Evolutionary conservation across 1,139 yeast species (phyloP).

Genomic region (Candida labiduridarum): DNA sequence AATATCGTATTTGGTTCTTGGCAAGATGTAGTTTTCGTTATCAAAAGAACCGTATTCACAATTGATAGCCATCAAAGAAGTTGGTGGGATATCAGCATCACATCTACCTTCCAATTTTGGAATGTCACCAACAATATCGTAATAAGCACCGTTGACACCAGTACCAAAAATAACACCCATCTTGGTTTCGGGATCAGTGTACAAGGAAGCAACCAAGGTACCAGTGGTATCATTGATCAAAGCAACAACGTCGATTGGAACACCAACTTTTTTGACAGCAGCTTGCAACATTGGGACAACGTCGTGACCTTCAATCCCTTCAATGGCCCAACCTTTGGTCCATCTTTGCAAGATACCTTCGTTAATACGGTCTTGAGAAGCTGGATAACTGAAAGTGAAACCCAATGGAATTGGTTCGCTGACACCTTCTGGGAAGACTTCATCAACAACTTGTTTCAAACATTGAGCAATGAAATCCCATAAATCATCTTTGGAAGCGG

Average conservation of each 20-base stretch:
- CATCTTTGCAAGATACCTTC: constrained; percentile 89
- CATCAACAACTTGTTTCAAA: constrained; percentile 62
- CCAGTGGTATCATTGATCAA: constrained; percentile 97
- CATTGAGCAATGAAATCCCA: constrained; percentile 88
- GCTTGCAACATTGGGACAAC: constrained; percentile 89
- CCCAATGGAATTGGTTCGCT: constrained; percentile 69
- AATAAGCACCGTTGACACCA: constrained; percentile 97
- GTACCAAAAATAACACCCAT: constrained; percentile 98
- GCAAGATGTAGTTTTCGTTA: constrained; percentile 80
- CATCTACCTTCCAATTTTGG: constrained; percentile 81
- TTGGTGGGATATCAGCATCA: constrained; percentile 60
- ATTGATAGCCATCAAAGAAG: constrained; percentile 90
- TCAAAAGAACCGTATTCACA: constrained; percentile 99
- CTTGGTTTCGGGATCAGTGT: constrained; percentile 83
- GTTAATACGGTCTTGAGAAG: constrained; percentile 80
- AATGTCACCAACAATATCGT: constrained; percentile 71
- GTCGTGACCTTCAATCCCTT: constrained; percentile 91
- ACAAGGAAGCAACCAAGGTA: constrained; percentile 93
- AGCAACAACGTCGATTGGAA: constrained; percentile 88
- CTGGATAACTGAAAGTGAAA: constrained; percentile 94
- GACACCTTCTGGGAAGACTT: constrained; percentile 66
- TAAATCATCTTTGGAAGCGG: constrained; percentile 73
- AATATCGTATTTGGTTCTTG: constrained; percentile 87
- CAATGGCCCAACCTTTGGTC: constrained; percentile 98
- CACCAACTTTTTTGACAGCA: constrained; percentile 62